These are phyloP conservation scores for Odontarrhena argentea DNA, from an alignment of 345 rosid species.

Conservation along the genomic window DNA sequence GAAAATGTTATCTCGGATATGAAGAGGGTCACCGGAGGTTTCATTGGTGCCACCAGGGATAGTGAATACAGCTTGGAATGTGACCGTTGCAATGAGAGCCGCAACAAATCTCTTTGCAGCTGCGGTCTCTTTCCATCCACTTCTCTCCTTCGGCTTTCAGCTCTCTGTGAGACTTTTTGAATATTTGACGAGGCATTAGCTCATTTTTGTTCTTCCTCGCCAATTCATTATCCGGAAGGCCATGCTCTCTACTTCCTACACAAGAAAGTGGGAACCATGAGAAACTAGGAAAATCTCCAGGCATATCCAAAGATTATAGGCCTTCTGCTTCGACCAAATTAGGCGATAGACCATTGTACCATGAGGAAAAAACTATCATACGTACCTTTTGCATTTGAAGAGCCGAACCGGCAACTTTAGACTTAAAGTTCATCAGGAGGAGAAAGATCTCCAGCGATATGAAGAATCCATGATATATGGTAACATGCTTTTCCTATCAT, in stretches of 20 bases:
- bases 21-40: constrained; percentile 18
- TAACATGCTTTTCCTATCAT: neutral
- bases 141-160: constrained; percentile 11
- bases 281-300: no score
- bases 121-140: constrained; percentile 38
- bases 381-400: neutral
- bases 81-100: constrained; percentile 31
- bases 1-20: neutral
- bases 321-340: no score
- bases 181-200: no score
- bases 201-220: no score
- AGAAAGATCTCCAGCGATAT: neutral
- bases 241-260: no score
- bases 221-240: no score
- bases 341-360: no score
- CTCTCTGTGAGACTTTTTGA: no score
- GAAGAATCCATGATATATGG: neutral
- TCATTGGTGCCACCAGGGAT: constrained; percentile 32
- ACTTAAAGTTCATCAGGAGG: neutral
- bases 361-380: no score
- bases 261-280: no score
- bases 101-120: constrained; percentile 35
- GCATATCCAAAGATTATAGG: no score
- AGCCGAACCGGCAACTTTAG: neutral
- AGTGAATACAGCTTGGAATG: constrained; percentile 36